Base-by-base conservation (phyloP, 2,329 filamentous ascomycete genomes). In the Clarireedia paspali region DNA sequence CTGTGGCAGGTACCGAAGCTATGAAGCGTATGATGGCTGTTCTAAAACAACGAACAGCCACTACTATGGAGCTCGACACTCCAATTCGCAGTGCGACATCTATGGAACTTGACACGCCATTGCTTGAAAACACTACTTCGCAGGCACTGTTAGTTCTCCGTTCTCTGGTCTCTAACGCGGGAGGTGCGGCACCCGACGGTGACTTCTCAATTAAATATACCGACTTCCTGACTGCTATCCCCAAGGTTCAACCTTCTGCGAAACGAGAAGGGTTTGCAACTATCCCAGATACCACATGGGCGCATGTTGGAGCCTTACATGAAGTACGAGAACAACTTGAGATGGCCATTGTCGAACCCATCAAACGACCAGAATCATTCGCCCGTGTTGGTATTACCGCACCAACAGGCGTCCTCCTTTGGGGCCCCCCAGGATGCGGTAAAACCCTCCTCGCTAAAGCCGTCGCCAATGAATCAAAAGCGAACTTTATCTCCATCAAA, bases 401-500 rank as follows among this genome's bases (percentile, higher is more conserved):
- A 0, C 88, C 90, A 0, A 88, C 89, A 0, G 94, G 94, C 15
- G 90, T 96, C 3, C 79, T 99, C 0, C 88, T 99, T 54, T 99
- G 92, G 90, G 94, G 94, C 0, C 94, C 94, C 1, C 94, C 94
- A 0, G 94, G 94, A 6, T 99, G 94, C 70, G 94, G 94, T 65
- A 99, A 99, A 71, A 99, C 94, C 0, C 80, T 99, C 1, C 83
- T 99, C 1, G 94, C 94, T 17, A 96, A 97, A 73, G 94, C 94
- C 3, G 91, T 96, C 4, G 94, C 94, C 55, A 95, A 95, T 70
- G 91, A 96, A 70, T 91, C 88, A 6, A 90, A 92, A 70, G 94
- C 94, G 48, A 97, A 96, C 72, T 99, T 99, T 75, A 99, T 99
- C 72, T 91, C 90, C 52, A 90, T 99, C 72, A 96, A 96, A 72